These are phyloP conservation scores for Lachnellula occidentalis DNA, from an alignment of 2,329 filamentous ascomycete species.

Conservation along the genomic window DNA sequence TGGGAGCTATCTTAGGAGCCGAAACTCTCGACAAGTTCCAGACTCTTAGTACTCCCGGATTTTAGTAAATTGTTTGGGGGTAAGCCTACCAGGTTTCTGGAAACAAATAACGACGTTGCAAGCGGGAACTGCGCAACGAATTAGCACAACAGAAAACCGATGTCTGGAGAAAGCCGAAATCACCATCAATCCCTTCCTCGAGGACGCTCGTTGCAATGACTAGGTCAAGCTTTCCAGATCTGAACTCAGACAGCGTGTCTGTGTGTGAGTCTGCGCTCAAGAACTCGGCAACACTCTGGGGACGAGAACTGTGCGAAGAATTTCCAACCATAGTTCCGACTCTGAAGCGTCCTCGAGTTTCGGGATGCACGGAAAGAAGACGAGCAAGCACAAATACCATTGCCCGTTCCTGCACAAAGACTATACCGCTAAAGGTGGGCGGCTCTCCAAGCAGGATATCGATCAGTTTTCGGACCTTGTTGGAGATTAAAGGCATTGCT, in stretches of 20 bases:
- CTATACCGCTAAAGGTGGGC: constrained; percentile 46
- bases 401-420: constrained; percentile 62
- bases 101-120: constrained; percentile 63
- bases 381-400: constrained; percentile 56
- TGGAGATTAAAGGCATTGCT: constrained; percentile 37
- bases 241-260: constrained; percentile 45
- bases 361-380: constrained; percentile 43
- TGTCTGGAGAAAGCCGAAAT: too few relatives aligned
- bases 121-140: constrained; percentile 38
- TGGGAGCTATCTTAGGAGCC: too few relatives aligned
- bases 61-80: too few relatives aligned
- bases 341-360: constrained; percentile 40
- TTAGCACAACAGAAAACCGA: too few relatives aligned
- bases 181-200: constrained; percentile 55
- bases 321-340: constrained; percentile 53
- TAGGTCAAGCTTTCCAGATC: constrained; percentile 48
- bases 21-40: too few relatives aligned
- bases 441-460: constrained; percentile 42
- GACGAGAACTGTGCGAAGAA: constrained; percentile 35
- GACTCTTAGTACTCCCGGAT: too few relatives aligned
- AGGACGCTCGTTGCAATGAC: constrained; percentile 56
- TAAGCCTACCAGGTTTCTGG: constrained; percentile 41
- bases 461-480: constrained; percentile 54
- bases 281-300: constrained; percentile 38
- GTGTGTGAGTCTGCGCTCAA: constrained; percentile 33